Base-by-base conservation (phyloP, 2,329 filamentous ascomycete species). In the Sporothrix brunneoviolacea region DNA sequence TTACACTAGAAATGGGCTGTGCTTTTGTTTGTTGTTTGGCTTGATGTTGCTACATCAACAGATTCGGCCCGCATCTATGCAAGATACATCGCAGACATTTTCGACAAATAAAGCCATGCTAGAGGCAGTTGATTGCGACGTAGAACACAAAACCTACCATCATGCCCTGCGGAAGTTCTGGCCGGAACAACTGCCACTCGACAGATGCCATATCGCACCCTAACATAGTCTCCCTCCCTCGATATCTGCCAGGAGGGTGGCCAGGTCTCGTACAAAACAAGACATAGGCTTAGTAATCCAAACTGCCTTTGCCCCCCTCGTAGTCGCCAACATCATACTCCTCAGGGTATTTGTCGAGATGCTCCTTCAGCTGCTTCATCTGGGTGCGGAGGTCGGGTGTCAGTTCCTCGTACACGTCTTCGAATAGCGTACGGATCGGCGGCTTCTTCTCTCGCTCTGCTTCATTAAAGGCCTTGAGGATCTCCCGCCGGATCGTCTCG, bases 321-420 rank as follows among this genome's bases (percentile, higher is more conserved):
- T 58, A 68, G 8, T 64, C 59, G 3, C 55, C 58, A 2, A 65
- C 64, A 66, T 97, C 90, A 67, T 98, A 98, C 72, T 98, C 93
- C 32, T 87, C 82, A 0, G 91, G 91, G 70, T 97, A 98, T 59
- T 77, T 83, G 59, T 91, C 82, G 45, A 98, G 64, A 46, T 95
- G 77, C n/a, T 80, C 76, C 63, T 74, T 86, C 61, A 97, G 71
- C 69, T 91, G 61, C 56, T 70, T 69, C 71, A 88, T 90, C 73
- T 98, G 93, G 37, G 70, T 76, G 64, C 74, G 78, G 54, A 68
- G 54, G 22, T 68, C 65, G 8, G 65, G 66, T 0, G 90, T 96
- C 59, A 96, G 60, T 40, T 89, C 80, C 65, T 93, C 89, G 67
- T 96, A 98, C 2, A 97, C 79, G 65, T 93, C 93, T 58, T 86